phyloP scores from a whole-genome alignment of 495 filamentous ascomycete genomes.

The Polyplosphaeria fusca region DNA sequence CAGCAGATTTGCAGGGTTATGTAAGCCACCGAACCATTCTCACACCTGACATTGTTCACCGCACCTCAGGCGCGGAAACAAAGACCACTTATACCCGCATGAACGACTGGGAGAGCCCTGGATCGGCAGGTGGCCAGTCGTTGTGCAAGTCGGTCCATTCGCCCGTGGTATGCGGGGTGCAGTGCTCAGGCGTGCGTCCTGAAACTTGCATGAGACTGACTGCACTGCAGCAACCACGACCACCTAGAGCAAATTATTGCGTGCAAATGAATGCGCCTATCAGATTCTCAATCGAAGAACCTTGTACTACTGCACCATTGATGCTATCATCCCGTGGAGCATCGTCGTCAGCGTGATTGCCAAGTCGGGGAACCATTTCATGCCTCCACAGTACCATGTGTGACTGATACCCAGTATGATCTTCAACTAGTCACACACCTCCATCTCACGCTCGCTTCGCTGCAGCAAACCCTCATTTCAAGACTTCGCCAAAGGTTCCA shows the following conservation, averaged over 20 bases:
- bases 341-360: neutral
- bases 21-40: no score
- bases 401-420: no score
- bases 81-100: slow-evolving; percentile 12
- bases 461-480: no score
- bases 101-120: neutral
- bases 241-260: neutral
- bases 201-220: slow-evolving; percentile 13
- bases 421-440: no score
- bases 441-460: no score
- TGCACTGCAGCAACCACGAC: slow-evolving; percentile 3
- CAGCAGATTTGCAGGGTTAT: no score
- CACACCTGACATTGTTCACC: no score
- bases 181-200: neutral
- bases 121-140: no score
- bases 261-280: neutral
- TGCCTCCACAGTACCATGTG: no score
- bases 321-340: neutral
- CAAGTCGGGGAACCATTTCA: no score
- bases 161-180: slow-evolving; percentile 16
- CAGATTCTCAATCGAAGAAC: neutral
- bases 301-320: neutral
- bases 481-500: no score
- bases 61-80: no score
- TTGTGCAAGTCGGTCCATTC: neutral